These are phyloP conservation scores for Tricholomella constricta DNA, from an alignment of 768 basidiomycete species.

Conservation along the genomic window DNA sequence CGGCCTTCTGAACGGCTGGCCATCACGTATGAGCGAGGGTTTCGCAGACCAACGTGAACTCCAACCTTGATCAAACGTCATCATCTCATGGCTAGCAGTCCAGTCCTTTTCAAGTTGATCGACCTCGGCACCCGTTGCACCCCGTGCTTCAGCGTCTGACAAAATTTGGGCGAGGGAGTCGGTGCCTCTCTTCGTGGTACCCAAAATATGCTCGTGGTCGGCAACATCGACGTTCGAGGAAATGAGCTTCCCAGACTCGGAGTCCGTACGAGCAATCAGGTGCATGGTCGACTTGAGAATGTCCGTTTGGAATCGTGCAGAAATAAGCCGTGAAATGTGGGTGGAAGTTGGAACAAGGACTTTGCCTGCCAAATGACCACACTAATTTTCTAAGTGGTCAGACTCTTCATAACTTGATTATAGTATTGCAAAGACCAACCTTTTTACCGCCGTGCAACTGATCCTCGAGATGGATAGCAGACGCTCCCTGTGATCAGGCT, in stretches of 20 bases:
- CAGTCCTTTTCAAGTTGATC: conserved; percentile 76
- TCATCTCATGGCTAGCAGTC: conserved; percentile 66
- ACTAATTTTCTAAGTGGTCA: conserved; percentile 40
- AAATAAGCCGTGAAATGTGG: conserved; percentile 81
- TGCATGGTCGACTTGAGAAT: conserved; percentile 87
- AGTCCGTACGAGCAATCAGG: conserved; percentile 89
- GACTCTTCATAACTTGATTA: not conserved
- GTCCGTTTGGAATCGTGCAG: conserved; percentile 90
- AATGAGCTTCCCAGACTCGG: conserved; percentile 83
- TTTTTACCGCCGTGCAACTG: conserved; percentile 95
- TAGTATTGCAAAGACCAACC: conserved; percentile 31
- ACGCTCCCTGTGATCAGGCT: conserved; percentile 58
- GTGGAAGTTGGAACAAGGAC: conserved; percentile 90
- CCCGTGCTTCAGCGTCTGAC: conserved; percentile 64
- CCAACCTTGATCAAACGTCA: conserved; percentile 85
- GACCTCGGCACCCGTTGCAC: conserved; percentile 66
- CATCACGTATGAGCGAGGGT: conserved; percentile 4
- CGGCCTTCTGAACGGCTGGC: conserved; percentile 61
- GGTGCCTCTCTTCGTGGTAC: conserved; percentile 50
- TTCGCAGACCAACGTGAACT: not conserved
- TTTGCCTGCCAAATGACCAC: conserved; percentile 90
- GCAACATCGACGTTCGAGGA: conserved; percentile 79
- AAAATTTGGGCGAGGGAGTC: conserved; percentile 70
- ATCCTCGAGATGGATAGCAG: conserved; percentile 92
- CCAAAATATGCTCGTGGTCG: conserved; percentile 80